A percentile compares a stretch with the other conserved stretches of the same genome.
Conservation (phyloP, 73 alveolate species). For the Tetrahymena elliotti region DNA sequence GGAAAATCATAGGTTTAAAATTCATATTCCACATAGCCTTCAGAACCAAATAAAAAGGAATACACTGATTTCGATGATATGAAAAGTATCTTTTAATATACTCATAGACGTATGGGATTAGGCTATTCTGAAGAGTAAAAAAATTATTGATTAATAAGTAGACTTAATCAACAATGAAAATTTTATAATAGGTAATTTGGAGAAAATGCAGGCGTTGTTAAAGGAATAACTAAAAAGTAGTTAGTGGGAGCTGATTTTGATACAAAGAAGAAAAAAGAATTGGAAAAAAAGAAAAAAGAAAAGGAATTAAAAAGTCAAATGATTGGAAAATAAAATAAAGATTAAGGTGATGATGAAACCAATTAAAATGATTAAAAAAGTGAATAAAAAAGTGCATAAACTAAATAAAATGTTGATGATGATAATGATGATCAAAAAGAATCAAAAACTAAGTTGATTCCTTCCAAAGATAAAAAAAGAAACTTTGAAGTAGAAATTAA, state of each 20-base stretch:
- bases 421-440: not conserved
- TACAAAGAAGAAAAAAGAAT: not conserved
- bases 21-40: not conserved
- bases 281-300: not conserved
- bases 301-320: not conserved
- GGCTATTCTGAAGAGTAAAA: not conserved
- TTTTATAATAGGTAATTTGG: not conserved
- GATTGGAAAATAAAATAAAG: not conserved
- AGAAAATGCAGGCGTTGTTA: not conserved
- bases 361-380: not conserved
- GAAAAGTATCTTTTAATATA: not conserved
- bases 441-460: not conserved
- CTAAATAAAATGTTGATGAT: not conserved
- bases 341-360: not conserved
- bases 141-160: not conserved
- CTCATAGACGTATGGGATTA: conserved; percentile 1
- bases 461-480: not conserved
- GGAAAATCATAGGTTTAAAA: not conserved
- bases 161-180: not conserved
- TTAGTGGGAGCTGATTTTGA: not conserved
- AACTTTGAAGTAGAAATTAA: not conserved
- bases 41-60: not conserved
- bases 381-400: not conserved
- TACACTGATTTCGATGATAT: not conserved
- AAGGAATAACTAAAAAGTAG: not conserved